phyloP scores from a whole-genome alignment of 208 protist species.

The Leishmania major region DNA sequence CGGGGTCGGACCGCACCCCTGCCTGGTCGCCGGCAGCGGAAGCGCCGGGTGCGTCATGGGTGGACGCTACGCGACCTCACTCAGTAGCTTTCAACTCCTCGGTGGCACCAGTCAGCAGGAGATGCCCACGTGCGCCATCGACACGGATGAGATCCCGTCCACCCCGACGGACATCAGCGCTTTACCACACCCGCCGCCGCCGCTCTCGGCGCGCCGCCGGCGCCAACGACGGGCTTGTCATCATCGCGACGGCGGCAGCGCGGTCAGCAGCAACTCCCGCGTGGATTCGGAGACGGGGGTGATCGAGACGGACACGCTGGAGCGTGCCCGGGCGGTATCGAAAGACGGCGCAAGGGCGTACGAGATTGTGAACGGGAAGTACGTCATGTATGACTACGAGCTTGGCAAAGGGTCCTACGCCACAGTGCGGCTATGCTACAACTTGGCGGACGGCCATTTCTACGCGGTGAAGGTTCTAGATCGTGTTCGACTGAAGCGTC shows the following conservation, averaged over 20 bases:
- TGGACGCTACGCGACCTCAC: slow-evolving; percentile 6
- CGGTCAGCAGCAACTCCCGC: not conserved
- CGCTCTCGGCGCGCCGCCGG: not conserved
- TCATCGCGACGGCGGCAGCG: not conserved
- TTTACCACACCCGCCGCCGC: slow-evolving; percentile 1
- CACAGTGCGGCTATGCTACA: slow-evolving; percentile 66
- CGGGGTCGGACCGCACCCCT: not conserved
- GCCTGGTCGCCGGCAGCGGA: not conserved
- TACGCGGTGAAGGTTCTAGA: slow-evolving; percentile 73
- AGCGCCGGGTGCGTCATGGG: not conserved
- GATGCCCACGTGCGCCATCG: slow-evolving; percentile 12
- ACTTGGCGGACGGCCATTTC: slow-evolving; percentile 40
- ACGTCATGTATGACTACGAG: slow-evolving; percentile 60
- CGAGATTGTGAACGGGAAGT: slow-evolving; percentile 65
- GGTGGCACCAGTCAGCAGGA: slow-evolving; percentile 11
- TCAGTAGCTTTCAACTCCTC: slow-evolving; percentile 20
- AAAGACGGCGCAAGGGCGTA: slow-evolving; percentile 17
- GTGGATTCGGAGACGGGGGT: slow-evolving; percentile 12
- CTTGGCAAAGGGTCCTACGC: slow-evolving; percentile 70
- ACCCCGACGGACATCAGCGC: slow-evolving; percentile 14
- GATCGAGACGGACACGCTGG: slow-evolving; percentile 22
- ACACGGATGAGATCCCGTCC: slow-evolving; percentile 18
- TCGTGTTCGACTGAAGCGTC: slow-evolving; percentile 37
- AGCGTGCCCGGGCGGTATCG: slow-evolving; percentile 1
- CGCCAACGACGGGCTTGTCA: not conserved